Evolutionary conservation across 257 asterid species (phyloP).

Genomic region (Solanum dulcamara): DNA sequence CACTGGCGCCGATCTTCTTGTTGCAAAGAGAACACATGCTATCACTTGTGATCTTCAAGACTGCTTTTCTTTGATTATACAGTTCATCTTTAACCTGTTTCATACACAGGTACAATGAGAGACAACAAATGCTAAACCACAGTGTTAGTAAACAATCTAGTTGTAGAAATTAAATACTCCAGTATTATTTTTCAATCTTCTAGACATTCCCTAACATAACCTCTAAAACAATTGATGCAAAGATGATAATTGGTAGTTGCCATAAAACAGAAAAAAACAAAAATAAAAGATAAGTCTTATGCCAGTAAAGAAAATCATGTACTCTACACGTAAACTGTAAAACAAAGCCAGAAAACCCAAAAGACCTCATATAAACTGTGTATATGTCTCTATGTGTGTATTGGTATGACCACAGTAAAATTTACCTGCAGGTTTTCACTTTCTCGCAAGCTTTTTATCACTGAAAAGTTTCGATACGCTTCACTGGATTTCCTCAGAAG

Average conservation of each 20-base stretch:
- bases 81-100: conserved; percentile 75
- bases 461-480: conserved; percentile 65
- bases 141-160: not conserved
- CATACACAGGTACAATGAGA: not conserved
- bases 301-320: not conserved
- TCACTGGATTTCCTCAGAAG: conserved; percentile 86
- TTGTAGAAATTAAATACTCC: not conserved
- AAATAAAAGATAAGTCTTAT: not conserved
- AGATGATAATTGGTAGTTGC: not conserved
- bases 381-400: not conserved
- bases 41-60: conserved; percentile 68
- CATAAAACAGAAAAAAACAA: not conserved
- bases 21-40: conserved; percentile 88
- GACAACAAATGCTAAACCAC: not conserved
- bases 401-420: not conserved
- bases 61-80: conserved; percentile 51
- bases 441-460: conserved; percentile 79
- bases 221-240: not conserved
- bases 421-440: conserved; percentile 85
- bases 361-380: not conserved
- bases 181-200: not conserved
- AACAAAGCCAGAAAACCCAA: not conserved
- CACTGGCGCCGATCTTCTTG: conserved; percentile 88
- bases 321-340: not conserved
- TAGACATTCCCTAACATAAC: not conserved